A percentile compares a stretch with the other conserved stretches of the same genome.
Evolutionary conservation across 371 early-diverging fungal genomes (phyloP).

Genomic region (Actinomucor elegans): DNA sequence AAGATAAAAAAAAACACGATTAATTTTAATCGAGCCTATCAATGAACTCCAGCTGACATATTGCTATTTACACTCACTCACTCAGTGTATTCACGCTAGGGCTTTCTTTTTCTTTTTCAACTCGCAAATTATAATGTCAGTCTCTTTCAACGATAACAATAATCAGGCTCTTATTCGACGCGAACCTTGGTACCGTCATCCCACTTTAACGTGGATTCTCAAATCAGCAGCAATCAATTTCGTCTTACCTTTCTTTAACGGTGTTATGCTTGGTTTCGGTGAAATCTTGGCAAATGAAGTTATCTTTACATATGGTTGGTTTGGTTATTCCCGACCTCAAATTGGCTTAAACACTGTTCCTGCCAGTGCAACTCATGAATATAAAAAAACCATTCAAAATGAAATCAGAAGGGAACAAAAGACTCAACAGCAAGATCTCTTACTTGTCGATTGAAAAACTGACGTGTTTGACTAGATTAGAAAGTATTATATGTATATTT

Average conservation of each 20-base stretch:
- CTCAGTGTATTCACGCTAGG: too few species aligned
- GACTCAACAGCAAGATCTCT: slow-evolving; percentile 12
- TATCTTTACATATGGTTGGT: slow-evolving; percentile 78
- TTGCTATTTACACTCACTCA: too few species aligned
- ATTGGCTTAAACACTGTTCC: slow-evolving; percentile 36
- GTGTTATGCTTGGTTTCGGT: slow-evolving; percentile 82
- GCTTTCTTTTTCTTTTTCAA: not conserved
- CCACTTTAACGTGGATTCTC: slow-evolving; percentile 39
- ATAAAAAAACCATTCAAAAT: slow-evolving; percentile 31
- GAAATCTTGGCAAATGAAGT: slow-evolving; percentile 83
- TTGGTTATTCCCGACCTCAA: slow-evolving; percentile 38
- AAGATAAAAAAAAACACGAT: not conserved
- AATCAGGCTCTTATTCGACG: slow-evolving; percentile 20
- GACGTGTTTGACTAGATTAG: not conserved
- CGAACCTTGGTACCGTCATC: slow-evolving; percentile 50
- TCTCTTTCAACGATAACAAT: not conserved
- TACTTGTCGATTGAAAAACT: not conserved
- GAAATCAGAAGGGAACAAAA: slow-evolving; percentile 30
- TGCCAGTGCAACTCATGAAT: slow-evolving; percentile 40
- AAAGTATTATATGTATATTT: too few species aligned
- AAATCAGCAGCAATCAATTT: slow-evolving; percentile 62
- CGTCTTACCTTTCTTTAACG: slow-evolving; percentile 74
- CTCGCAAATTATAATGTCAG: not conserved
- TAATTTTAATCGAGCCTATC: too few species aligned
- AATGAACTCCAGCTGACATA: too few species aligned